Conservation (phyloP, 2,329 filamentous ascomycete genomes). For the Ceratocystis cubensis region DNA sequence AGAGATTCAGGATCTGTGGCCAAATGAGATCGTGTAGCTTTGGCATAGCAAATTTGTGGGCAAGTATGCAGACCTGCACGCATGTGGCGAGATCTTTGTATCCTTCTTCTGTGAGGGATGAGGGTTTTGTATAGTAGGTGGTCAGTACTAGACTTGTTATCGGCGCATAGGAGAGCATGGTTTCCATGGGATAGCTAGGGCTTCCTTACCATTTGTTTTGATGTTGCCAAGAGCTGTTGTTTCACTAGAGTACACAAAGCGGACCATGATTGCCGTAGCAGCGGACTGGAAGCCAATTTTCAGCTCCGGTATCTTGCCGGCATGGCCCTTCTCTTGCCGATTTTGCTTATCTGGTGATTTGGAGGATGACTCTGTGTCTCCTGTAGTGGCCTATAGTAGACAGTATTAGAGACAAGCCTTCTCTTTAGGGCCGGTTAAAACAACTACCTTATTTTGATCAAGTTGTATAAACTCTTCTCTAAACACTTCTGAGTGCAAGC, state of each 20-base stretch:
- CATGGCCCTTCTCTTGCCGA: neutral
- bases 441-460: neutral
- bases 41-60: neutral
- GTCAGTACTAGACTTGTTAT: neutral
- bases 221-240: neutral
- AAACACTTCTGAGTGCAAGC: neutral
- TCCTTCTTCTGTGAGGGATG: neutral
- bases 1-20: neutral
- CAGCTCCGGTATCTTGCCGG: neutral
- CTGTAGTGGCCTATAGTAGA: neutral
- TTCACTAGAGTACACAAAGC: neutral
- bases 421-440: neutral
- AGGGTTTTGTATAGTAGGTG: neutral
- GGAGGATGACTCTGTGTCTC: neutral
- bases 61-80: neutral
- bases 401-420: neutral
- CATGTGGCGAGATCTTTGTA: conserved; percentile 2
- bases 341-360: neutral
- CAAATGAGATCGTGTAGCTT: neutral
- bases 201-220: neutral
- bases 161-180: neutral
- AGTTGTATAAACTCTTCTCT: neutral
- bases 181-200: neutral
- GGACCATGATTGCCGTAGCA: neutral
- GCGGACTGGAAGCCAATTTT: neutral